Percentiles rank a stretch among this genome's conserved stretches.
These are phyloP conservation scores for Acorus calamus DNA, from an alignment of 106 monocot genomes.

Conservation along the genomic window DNA sequence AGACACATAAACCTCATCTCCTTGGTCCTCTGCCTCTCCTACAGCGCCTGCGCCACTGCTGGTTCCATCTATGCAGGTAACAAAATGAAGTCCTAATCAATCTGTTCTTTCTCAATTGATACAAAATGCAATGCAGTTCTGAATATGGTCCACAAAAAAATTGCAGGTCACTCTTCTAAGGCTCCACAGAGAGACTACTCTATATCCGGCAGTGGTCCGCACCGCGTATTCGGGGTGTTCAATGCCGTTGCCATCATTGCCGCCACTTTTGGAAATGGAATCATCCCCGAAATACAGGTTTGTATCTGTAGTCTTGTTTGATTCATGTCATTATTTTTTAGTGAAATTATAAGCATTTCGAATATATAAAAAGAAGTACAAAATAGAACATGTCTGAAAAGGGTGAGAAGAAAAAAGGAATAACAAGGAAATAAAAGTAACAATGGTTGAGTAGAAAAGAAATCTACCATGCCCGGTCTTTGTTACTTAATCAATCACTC, in stretches of 20 bases:
- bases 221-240: constrained; percentile 1
- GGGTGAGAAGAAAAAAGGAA: too few relatives aligned
- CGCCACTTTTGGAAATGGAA: constrained; percentile 14
- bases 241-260: constrained; percentile 12
- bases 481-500: too few relatives aligned
- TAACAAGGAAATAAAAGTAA: too few relatives aligned
- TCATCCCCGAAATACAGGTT: constrained; percentile 18
- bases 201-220: not conserved
- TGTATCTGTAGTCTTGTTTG: too few relatives aligned
- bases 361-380: too few relatives aligned
- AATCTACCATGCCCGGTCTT: not conserved
- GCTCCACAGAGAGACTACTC: constrained; percentile 10
- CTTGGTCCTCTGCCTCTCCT: not conserved
- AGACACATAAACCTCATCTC: constrained; percentile 1
- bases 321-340: too few relatives aligned
- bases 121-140: too few relatives aligned
- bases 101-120: not conserved
- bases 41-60: constrained; percentile 8
- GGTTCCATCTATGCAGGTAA: constrained; percentile 9
- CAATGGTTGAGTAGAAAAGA: too few relatives aligned
- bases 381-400: too few relatives aligned
- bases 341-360: too few relatives aligned
- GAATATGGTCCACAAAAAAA: not conserved
- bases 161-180: not conserved
- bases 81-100: not conserved